Evolutionary conservation across 139 green algal genomes (phyloP).

Genomic region (Pycnococcus provasolii): DNA sequence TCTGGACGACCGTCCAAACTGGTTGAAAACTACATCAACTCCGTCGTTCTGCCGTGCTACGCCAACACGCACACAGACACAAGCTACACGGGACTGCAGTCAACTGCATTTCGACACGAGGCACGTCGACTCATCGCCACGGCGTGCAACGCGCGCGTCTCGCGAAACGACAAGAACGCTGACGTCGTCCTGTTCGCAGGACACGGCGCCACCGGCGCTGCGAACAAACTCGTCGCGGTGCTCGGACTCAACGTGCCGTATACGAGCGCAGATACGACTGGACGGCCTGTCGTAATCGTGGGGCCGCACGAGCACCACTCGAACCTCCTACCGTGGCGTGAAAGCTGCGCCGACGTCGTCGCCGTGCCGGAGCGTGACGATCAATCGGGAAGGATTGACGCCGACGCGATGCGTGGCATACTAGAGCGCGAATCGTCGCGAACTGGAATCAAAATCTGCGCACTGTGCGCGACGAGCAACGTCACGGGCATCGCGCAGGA

Average conservation of each 20-base stretch:
- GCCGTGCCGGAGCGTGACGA: conserved; percentile 14
- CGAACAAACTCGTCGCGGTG: conserved; percentile 22
- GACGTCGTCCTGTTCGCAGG: conserved; percentile 35
- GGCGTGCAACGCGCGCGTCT: conserved; percentile 19
- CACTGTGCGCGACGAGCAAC: conserved; percentile 31
- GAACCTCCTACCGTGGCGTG: conserved; percentile 28
- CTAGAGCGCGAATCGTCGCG: conserved; percentile 4
- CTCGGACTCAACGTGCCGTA: conserved; percentile 27
- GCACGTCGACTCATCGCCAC: conserved; percentile 19
- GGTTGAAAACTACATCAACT: conserved; percentile 23
- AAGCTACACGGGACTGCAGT: conserved; percentile 13
- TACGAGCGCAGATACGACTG: background rate
- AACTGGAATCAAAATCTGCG: conserved; percentile 13
- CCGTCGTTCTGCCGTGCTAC: conserved; percentile 17
- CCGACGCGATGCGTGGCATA: conserved; percentile 3
- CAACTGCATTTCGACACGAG: conserved; percentile 21
- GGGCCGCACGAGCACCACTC: conserved; percentile 29
- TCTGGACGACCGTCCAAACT: conserved; percentile 12
- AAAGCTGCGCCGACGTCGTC: conserved; percentile 20
- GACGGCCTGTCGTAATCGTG: conserved; percentile 26
- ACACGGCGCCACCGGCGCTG: conserved; percentile 23
- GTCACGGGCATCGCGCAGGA: conserved; percentile 32
- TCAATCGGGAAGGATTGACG: conserved; percentile 5
- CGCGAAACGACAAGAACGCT: conserved; percentile 12
- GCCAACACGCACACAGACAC: conserved; percentile 34